Evolutionary conservation across 2,329 filamentous ascomycete genomes (phyloP).

Genomic region (Trichoderma endophyticum): DNA sequence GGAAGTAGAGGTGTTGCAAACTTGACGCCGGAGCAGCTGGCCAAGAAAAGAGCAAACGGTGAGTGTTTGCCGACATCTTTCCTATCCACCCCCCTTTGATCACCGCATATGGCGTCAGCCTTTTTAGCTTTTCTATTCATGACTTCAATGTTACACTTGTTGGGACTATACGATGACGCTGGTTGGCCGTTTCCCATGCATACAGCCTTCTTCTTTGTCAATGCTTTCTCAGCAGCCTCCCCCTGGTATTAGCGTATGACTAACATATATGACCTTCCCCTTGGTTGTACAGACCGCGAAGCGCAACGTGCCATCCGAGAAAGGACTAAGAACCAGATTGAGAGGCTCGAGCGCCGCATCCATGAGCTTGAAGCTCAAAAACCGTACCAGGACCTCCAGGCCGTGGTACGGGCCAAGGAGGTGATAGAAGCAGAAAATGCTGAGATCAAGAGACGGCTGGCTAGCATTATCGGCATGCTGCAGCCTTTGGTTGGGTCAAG

Average conservation of each 20-base stretch:
- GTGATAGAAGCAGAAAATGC: conserved; percentile 74
- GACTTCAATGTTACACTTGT: background rate
- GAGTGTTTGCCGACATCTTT: conserved; percentile 26
- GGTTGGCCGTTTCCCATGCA: background rate
- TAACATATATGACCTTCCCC: background rate
- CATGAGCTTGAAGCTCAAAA: conserved; percentile 74
- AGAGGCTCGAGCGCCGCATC: conserved; percentile 68
- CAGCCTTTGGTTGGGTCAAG: conserved; percentile 52
- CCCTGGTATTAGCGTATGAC: background rate
- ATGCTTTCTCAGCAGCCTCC: background rate
- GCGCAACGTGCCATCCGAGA: conserved; percentile 82
- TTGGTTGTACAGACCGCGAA: conserved; percentile 62
- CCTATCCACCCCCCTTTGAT: background rate
- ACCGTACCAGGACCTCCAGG: conserved; percentile 79
- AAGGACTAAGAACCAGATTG: conserved; percentile 77
- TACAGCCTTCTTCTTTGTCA: background rate
- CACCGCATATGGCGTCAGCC: background rate
- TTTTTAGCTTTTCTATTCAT: background rate
- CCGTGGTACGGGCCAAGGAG: conserved; percentile 71
- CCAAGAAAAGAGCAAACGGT: conserved; percentile 63
- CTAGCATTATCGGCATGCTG: conserved; percentile 61
- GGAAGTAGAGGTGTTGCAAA: conserved; percentile 55
- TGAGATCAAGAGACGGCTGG: conserved; percentile 68
- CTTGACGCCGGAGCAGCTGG: conserved; percentile 70
- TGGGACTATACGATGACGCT: background rate